Evolutionary conservation across 1,284 basidiomycete species (phyloP), one percentile per base, ranked within the genome.

Genomic region (Moesziomyces aphidis): DNA sequence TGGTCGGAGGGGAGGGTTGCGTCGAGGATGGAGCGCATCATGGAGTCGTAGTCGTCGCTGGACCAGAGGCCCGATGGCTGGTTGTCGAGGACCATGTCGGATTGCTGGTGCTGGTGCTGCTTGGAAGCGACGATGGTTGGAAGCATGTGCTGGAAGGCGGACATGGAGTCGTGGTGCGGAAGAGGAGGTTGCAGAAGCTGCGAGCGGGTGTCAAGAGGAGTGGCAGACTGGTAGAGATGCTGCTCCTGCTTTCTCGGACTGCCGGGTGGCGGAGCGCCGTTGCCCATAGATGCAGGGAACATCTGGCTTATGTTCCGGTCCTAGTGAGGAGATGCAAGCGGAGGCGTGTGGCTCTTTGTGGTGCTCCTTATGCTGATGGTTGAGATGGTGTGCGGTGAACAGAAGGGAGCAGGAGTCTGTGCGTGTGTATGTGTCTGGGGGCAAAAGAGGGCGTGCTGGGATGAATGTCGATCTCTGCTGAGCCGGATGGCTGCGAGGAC

Each of bases 11-110:
- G 50, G 19, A 67, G 45, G 19, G 63, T 61, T 22, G 60, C 70
- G 13, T 63, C 70, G 50, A 76, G 58, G 50, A 76, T 53, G 64
- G 59, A 63, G 46, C 74, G 61, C 65, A 76, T 66, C 66, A 76
- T 73, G 17, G 57, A 58, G 28, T 78, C 76, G 36, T 74, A 67
- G 45, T 78, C 76, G 21, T 76, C 66, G 53, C 64, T 62, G 17
- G 73, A 78, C 58, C 63, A 67, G 17, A 56, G 70, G 11, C 70
- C 70, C 0, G 70, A 57, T 17, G 70, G 64, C 22, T 51, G 64
- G n/a, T 58, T 45, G 7, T 73, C 64, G 6, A 68, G 44, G 13
- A 54, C 50, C 9, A 68, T 31, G 8, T 68, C 47, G 7, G 26
- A 28, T 28, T 61, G 54, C 2, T n/a, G n/a, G n/a, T n/a, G n/a